Base-by-base conservation (phyloP, 1,284 basidiomycete species). In the Ganoderma lucidum region DNA sequence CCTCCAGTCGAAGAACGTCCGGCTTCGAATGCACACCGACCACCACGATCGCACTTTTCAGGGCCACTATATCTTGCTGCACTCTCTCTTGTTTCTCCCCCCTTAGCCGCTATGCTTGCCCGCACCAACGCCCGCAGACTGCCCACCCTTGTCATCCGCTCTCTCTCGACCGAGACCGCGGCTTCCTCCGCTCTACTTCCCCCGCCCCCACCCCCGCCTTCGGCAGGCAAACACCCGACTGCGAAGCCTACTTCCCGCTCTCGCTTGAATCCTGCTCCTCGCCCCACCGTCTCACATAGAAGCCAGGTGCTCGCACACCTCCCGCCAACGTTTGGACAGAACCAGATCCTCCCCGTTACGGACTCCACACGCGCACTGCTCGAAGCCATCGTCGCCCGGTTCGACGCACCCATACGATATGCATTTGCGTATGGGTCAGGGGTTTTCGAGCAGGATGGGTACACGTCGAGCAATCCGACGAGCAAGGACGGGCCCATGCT, bases 361-460 rank as follows among this genome's bases (percentile, higher is more conserved):
- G 90, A 91, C 78, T 89, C 90, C 41, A 94, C 93, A 3, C 87
- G 93, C 19, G 88, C 89, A 4, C 83, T 95, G n/a, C 85, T 96
- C 28, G 92, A 95, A 78, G 84, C 85, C 66, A 91, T 96, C 69
- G 90, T 96, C 60, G 81, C 83, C 32, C 85, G 89, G 68, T 97
- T 97, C 77, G 85, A 93, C 63, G 93, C 95, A 0, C 96, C 96
- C 10, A 93, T 97, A 51, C 90, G 95, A 32, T 97, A 96, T 81
- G 96, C 96, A 0, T 96, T 97, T 78, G 96, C 96, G 0, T 98
- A 98, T 79, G 96, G 96, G n/a, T 95, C 93, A 0, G 96, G 96
- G 0, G 95, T 97, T 1, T 97, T 97, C 75, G 90, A 93, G 74
- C 96, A 96, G 80, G 90, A 91, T 66, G 94, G 93, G 1, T 96